Evolutionary conservation across 2,329 filamentous ascomycete genomes (phyloP).

Genomic region (Fusarium sp.): DNA sequence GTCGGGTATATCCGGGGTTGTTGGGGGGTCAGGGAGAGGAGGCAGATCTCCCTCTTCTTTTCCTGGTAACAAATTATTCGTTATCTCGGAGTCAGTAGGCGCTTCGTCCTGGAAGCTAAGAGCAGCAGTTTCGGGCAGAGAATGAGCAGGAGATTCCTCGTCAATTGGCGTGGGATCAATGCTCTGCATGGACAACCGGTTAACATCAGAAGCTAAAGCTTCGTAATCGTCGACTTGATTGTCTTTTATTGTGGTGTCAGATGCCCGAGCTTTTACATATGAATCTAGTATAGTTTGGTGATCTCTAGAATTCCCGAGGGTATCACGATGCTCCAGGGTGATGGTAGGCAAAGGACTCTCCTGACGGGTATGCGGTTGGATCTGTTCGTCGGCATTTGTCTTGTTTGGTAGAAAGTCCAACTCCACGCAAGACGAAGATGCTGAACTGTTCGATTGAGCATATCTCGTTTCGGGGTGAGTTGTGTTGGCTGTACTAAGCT

Average conservation of each 20-base stretch:
- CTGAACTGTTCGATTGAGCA: background rate
- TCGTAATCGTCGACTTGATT: background rate
- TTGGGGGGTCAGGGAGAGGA: slow-evolving; percentile 61
- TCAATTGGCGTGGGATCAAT: slow-evolving; percentile 54
- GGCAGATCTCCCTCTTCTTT: slow-evolving; percentile 29
- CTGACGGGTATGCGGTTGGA: background rate
- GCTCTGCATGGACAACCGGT: slow-evolving; percentile 47
- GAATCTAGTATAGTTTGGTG: slow-evolving; percentile 30
- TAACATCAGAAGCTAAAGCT: slow-evolving; percentile 21
- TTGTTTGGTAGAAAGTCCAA: slow-evolving; percentile 8
- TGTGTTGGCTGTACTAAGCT: slow-evolving; percentile 1
- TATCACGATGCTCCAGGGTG: slow-evolving; percentile 35
- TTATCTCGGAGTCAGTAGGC: background rate
- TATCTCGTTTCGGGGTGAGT: background rate
- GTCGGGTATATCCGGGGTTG: slow-evolving; percentile 60
- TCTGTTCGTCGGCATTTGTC: background rate
- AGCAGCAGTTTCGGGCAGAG: background rate
- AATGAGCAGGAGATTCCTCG: slow-evolving; percentile 31
- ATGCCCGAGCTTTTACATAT: background rate
- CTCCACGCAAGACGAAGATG: background rate
- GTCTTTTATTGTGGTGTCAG: background rate
- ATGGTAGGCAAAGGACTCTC: slow-evolving; percentile 30
- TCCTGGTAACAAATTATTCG: background rate
- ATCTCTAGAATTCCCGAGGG: slow-evolving; percentile 20
- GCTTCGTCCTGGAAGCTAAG: background rate